Evolutionary conservation across 1,284 basidiomycete species (phyloP).

Genomic region (Rhizoctonia solani): DNA sequence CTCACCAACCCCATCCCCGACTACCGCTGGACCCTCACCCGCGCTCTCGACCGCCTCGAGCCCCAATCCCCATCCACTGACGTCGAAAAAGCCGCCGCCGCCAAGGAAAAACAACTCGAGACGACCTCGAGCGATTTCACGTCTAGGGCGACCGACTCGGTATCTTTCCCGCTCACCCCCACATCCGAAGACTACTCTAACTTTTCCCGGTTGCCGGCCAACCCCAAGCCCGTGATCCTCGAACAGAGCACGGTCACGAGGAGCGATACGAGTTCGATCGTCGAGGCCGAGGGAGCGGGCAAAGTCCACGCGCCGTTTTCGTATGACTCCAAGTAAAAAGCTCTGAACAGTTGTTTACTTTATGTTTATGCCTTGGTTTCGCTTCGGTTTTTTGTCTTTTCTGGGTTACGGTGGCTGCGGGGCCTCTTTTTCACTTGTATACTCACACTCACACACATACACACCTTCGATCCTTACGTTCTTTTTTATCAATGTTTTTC

Average conservation of each 20-base stretch:
- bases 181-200: conserved; percentile 19
- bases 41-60: conserved; percentile 13
- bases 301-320: not conserved
- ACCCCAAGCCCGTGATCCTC: conserved; percentile 2
- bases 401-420: too few relatives aligned
- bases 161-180: conserved; percentile 8
- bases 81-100: not conserved
- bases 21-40: conserved; percentile 27
- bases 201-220: not conserved
- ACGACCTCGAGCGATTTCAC: conserved; percentile 8
- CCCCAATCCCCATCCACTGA: conserved; percentile 12
- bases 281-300: not conserved
- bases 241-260: conserved; percentile 4
- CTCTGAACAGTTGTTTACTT: not conserved
- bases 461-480: too few relatives aligned
- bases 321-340: not conserved
- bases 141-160: not conserved
- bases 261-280: conserved; percentile 4
- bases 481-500: not conserved
- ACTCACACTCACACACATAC: too few relatives aligned
- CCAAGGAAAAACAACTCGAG: not conserved
- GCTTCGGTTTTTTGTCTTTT: too few relatives aligned
- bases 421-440: too few relatives aligned
- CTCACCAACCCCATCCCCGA: conserved; percentile 23
- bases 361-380: not conserved